Conservation (phyloP, 352 stramenopile genomes). For the Phytophthora pisi region DNA sequence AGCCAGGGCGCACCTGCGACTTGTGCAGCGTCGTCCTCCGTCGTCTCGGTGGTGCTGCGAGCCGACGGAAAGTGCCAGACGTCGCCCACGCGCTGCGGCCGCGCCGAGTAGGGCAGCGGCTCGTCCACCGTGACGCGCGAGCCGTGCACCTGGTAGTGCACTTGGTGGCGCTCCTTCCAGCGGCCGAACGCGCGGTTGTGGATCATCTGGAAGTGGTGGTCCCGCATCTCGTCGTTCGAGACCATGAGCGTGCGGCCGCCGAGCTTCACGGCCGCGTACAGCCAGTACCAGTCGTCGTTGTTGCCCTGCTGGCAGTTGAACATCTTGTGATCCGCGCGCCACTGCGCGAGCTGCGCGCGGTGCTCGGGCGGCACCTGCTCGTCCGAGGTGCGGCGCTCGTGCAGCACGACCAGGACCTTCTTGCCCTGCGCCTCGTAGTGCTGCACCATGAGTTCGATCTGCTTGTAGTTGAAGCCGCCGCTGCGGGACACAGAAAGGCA, state of each 20-base stretch:
- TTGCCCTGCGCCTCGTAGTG: conserved; percentile 91
- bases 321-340: conserved; percentile 77
- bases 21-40: background rate
- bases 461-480: conserved; percentile 94
- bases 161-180: conserved; percentile 98
- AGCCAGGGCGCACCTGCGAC: background rate
- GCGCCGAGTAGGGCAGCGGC: conserved; percentile 62
- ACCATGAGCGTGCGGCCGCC: conserved; percentile 87
- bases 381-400: conserved; percentile 93
- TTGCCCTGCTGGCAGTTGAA: conserved; percentile 95
- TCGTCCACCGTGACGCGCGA: conserved; percentile 53
- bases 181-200: conserved; percentile 93
- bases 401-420: conserved; percentile 94
- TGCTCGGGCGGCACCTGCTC: conserved; percentile 85
- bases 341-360: conserved; percentile 73
- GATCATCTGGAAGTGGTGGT: conserved; percentile 99
- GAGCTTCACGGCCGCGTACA: conserved; percentile 94
- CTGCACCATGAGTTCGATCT: conserved; percentile 94
- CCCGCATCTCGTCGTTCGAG: conserved; percentile 99
- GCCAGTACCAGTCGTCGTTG: conserved; percentile 99
- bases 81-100: conserved; percentile 57
- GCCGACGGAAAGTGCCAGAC: conserved; percentile 73
- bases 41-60: background rate
- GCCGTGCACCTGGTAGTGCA: conserved; percentile 89
- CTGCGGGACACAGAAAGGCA: conserved; percentile 30